These are phyloP conservation scores for Tilletia caries DNA, from an alignment of 1,284 basidiomycete species.

Conservation along the genomic window DNA sequence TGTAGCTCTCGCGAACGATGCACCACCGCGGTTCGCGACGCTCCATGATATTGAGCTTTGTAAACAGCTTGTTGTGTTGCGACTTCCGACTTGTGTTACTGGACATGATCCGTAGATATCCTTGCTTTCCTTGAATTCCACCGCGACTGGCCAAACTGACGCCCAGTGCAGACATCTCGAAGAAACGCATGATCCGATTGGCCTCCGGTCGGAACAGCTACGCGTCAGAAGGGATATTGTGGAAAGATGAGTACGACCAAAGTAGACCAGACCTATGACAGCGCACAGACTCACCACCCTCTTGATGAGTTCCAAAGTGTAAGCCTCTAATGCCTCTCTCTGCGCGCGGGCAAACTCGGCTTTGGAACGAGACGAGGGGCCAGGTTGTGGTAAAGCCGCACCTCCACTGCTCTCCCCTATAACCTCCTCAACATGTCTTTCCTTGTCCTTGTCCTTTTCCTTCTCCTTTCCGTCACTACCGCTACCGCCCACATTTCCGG, in stretches of 20 bases:
- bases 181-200: constrained; percentile 86
- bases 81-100: constrained; percentile 21
- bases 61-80: not conserved
- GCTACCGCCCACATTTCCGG: constrained; percentile 1
- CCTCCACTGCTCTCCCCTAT: constrained; percentile 18
- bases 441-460: constrained; percentile 58
- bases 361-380: constrained; percentile 51
- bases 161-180: constrained; percentile 87
- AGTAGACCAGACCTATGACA: constrained; percentile 7
- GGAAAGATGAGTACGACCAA: no score
- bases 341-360: constrained; percentile 75
- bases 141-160: constrained; percentile 78
- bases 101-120: constrained; percentile 65
- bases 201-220: constrained; percentile 97
- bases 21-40: constrained; percentile 82
- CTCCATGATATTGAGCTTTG: constrained; percentile 53
- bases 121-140: constrained; percentile 76
- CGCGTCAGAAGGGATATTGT: no score
- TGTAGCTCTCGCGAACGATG: constrained; percentile 85
- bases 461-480: constrained; percentile 53
- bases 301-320: constrained; percentile 76
- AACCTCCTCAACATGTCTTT: not conserved
- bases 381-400: constrained; percentile 46
- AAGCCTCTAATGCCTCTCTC: constrained; percentile 78
- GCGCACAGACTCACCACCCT: constrained; percentile 16